These are phyloP conservation scores for Aspergillus arachidicola DNA, from an alignment of 2,329 filamentous ascomycete species.

Conservation along the genomic window DNA sequence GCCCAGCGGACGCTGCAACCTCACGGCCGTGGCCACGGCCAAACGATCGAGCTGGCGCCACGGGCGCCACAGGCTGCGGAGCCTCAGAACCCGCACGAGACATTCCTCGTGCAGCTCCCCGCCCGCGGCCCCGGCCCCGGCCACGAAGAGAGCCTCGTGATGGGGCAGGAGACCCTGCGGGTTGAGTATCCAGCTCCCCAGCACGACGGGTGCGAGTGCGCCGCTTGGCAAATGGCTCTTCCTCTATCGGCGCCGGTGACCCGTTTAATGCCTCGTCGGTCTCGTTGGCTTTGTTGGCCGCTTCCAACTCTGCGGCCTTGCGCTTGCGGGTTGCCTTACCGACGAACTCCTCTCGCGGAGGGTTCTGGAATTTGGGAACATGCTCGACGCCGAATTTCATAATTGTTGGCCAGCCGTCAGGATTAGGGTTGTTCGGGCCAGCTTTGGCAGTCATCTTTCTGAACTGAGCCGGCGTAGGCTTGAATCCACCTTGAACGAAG, in stretches of 20 bases:
- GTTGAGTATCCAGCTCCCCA: conserved; percentile 24
- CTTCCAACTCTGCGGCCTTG: conserved; percentile 40
- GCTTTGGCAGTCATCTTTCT: conserved; percentile 43
- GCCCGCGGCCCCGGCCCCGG: conserved; percentile 35
- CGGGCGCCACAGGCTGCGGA: conserved; percentile 13
- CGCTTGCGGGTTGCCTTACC: conserved; percentile 40
- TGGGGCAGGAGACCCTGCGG: conserved; percentile 12
- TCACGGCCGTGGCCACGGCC: conserved; percentile 19
- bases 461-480: conserved; percentile 45
- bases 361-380: conserved; percentile 39
- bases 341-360: conserved; percentile 29
- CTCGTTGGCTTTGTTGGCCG: conserved; percentile 28
- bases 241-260: conserved; percentile 30
- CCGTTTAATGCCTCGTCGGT: conserved; percentile 31
- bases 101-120: conserved; percentile 27
- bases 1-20: conserved; percentile 15
- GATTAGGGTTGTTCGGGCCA: conserved; percentile 40
- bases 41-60: conserved; percentile 8
- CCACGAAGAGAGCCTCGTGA: conserved; percentile 25
- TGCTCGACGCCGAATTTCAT: conserved; percentile 40
- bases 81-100: conserved; percentile 26
- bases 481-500: conserved; percentile 55
- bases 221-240: conserved; percentile 35
- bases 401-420: conserved; percentile 45
- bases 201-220: conserved; percentile 35